phyloP scores from a whole-genome alignment of 2,329 filamentous ascomycete species.

The Aureobasidium subglaciale region DNA sequence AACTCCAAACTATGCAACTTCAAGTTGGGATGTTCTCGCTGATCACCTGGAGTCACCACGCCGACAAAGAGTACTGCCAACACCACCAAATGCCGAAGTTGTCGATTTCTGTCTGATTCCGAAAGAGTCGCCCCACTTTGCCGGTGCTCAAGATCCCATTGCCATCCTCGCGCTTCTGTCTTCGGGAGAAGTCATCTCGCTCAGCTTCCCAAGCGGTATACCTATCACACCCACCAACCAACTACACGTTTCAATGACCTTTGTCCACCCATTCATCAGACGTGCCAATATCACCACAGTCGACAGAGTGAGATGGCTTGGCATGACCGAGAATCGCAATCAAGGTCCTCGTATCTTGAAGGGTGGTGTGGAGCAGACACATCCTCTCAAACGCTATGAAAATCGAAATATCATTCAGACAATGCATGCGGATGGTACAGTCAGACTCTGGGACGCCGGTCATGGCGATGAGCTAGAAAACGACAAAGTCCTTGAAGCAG shows the following conservation, averaged over 20 bases:
- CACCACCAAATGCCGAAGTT: conserved; percentile 70
- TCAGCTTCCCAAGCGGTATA: conserved; percentile 88
- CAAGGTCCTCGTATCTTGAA: conserved; percentile 71
- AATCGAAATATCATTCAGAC: conserved; percentile 77
- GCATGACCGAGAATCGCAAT: conserved; percentile 75
- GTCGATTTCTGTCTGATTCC: conserved; percentile 79
- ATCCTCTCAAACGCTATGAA: conserved; percentile 69
- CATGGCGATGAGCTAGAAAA: conserved; percentile 94
- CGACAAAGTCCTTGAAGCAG: conserved; percentile 69
- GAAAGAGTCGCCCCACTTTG: conserved; percentile 74
- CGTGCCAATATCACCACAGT: conserved; percentile 65
- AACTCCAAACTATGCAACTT: conserved; percentile 86
- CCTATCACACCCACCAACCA: conserved; percentile 90
- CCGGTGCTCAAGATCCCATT: conserved; percentile 82
- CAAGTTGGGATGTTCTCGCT: conserved; percentile 75
- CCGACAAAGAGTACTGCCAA: conserved; percentile 61
- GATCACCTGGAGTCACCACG: conserved; percentile 74
- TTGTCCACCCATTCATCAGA: conserved; percentile 84
- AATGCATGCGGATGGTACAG: conserved; percentile 81
- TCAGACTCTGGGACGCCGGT: conserved; percentile 89
- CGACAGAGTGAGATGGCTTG: conserved; percentile 76
- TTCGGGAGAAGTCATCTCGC: conserved; percentile 80
- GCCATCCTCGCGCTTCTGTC: conserved; percentile 71
- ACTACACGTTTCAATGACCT: conserved; percentile 76
- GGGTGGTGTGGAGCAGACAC: conserved; percentile 67